Conservation (phyloP, 768 basidiomycete species). For the button mushroom (Agaricus bisporus) region DNA sequence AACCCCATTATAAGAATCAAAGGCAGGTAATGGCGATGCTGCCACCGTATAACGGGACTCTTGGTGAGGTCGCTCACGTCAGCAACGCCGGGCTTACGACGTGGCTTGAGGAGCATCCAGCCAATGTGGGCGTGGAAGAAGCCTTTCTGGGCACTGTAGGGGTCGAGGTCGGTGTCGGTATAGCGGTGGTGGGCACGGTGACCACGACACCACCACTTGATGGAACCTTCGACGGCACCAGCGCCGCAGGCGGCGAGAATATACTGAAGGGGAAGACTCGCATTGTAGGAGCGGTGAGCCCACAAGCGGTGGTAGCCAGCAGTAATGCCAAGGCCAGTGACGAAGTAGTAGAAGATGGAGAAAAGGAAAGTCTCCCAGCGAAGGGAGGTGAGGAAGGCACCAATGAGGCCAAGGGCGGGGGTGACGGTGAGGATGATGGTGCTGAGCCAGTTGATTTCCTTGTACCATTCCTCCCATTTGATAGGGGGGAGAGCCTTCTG, state of each 20-base stretch:
- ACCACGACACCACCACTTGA: slow-evolving; percentile 98
- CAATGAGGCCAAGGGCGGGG: slow-evolving; percentile 70
- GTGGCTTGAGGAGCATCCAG: slow-evolving; percentile 92
- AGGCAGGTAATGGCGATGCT: slow-evolving; percentile 72
- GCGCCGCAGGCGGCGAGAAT: slow-evolving; percentile 78
- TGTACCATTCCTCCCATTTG: slow-evolving; percentile 47
- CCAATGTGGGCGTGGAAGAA: slow-evolving; percentile 84
- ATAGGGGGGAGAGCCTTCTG: slow-evolving; percentile 66
- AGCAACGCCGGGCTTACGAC: slow-evolving; percentile 83
- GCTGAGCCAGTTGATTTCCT: slow-evolving; percentile 75
- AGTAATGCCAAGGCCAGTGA: slow-evolving; percentile 77
- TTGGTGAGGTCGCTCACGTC: slow-evolving; percentile 83
- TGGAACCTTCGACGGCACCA: slow-evolving; percentile 93
- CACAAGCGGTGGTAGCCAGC: slow-evolving; percentile 97
- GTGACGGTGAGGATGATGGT: slow-evolving; percentile 66
- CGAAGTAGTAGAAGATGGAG: slow-evolving; percentile 32
- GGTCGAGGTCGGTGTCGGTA: slow-evolving; percentile 95
- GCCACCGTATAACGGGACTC: slow-evolving; percentile 79
- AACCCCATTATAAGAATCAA: slow-evolving; percentile 70
- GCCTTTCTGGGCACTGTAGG: slow-evolving; percentile 90
- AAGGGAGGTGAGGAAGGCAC: slow-evolving; percentile 58
- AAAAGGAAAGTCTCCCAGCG: slow-evolving; percentile 68
- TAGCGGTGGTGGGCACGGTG: slow-evolving; percentile 97
- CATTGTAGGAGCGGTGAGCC: slow-evolving; percentile 96
- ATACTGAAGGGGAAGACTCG: slow-evolving; percentile 80